Evolutionary conservation across 495 filamentous ascomycete genomes (phyloP).

Genomic region (Cetradonia linearis): DNA sequence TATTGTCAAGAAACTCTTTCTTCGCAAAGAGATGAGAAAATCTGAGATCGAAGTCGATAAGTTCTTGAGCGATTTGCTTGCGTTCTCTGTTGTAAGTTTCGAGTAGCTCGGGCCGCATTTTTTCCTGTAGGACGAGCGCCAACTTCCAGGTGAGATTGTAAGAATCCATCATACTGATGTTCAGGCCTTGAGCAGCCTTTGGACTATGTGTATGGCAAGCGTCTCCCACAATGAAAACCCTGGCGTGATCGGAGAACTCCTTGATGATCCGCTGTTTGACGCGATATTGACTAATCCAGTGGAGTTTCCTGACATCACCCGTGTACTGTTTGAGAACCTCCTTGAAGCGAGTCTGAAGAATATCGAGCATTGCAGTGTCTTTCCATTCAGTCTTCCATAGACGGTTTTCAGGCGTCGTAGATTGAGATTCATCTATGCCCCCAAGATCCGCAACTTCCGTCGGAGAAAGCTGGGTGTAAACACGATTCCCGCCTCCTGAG

Average conservation of each 20-base stretch:
- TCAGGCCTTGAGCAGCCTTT: constrained; percentile 82
- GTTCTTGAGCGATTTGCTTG: constrained; percentile 55
- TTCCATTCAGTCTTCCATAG: neutral
- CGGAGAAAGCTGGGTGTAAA: neutral
- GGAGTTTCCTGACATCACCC: neutral
- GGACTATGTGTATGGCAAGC: constrained; percentile 76
- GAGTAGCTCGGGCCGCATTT: constrained; percentile 47
- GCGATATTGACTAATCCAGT: constrained; percentile 5
- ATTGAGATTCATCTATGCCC: neutral
- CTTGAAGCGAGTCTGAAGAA: neutral
- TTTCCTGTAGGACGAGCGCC: constrained; percentile 54
- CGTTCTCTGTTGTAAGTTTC: constrained; percentile 64
- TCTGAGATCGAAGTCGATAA: constrained; percentile 59
- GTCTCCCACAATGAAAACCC: constrained; percentile 72
- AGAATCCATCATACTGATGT: constrained; percentile 71
- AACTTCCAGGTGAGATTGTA: constrained; percentile 83
- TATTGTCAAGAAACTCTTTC: neutral
- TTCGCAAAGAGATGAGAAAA: neutral
- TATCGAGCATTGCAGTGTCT: neutral
- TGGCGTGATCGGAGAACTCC: constrained; percentile 51
- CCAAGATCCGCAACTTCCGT: neutral
- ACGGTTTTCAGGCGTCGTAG: too few relatives aligned
- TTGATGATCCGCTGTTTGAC: constrained; percentile 66
- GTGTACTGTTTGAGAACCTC: neutral
- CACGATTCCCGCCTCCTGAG: neutral